Evolutionary conservation across 495 filamentous ascomycete species (phyloP).

Genomic region (Aspergillus sclerotioniger): DNA sequence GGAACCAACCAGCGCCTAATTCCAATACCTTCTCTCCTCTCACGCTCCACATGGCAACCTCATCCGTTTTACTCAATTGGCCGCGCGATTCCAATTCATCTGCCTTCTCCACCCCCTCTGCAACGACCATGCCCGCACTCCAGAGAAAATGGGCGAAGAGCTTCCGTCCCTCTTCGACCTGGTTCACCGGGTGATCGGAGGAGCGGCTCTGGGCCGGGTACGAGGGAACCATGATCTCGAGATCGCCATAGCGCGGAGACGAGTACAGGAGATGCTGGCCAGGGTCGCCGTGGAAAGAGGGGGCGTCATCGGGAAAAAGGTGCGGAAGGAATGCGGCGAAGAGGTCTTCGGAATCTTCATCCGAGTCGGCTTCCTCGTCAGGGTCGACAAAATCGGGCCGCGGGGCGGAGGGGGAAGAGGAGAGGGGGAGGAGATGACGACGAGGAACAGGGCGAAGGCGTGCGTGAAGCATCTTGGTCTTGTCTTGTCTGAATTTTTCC

Average conservation of each 20-base stretch:
- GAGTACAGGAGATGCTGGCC: constrained; percentile 65
- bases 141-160: constrained; percentile 85
- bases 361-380: constrained; percentile 9
- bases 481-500: neutral
- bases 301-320: constrained; percentile 75
- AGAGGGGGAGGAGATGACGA: constrained; percentile 13
- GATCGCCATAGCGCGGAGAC: constrained; percentile 55
- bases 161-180: constrained; percentile 53
- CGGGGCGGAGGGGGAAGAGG: constrained; percentile 12
- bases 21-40: constrained; percentile 54
- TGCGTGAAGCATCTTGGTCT: constrained; percentile 31
- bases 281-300: constrained; percentile 72
- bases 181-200: constrained; percentile 18
- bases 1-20: constrained; percentile 57
- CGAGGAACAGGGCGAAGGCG: constrained; percentile 35
- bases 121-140: constrained; percentile 75
- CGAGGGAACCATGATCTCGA: constrained; percentile 45
- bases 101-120: constrained; percentile 61
- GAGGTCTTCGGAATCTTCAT: constrained; percentile 58
- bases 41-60: constrained; percentile 46
- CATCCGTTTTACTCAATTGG: neutral
- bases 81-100: constrained; percentile 8
- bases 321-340: constrained; percentile 60
- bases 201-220: constrained; percentile 32
- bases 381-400: constrained; percentile 18